These are phyloP conservation scores for Cadophora sp. DNA, from an alignment of 2,329 filamentous ascomycete genomes.

Conservation along the genomic window DNA sequence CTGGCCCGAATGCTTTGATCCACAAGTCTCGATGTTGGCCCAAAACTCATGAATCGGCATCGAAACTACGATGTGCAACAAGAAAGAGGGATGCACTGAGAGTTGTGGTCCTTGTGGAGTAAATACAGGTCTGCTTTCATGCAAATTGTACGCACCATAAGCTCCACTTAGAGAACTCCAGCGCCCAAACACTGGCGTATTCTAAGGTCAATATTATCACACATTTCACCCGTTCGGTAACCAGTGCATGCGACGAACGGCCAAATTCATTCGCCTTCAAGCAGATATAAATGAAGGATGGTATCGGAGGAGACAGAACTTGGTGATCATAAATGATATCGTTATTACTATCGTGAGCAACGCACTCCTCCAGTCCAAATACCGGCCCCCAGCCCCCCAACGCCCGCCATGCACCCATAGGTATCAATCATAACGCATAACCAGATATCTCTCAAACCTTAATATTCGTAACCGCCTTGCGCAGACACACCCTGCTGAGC, in stretches of 20 bases:
- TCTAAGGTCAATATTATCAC: neutral
- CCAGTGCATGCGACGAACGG: neutral
- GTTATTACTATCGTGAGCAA: constrained; percentile 12
- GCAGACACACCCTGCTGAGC: constrained; percentile 38
- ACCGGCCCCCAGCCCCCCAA: neutral
- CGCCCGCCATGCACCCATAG: constrained; percentile 15
- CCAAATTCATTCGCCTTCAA: neutral
- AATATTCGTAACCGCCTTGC: constrained; percentile 39
- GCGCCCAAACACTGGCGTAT: neutral
- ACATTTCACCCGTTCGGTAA: neutral
- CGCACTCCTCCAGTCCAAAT: neutral
- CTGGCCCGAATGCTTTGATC: neutral
- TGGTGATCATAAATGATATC: neutral
- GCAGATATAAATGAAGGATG: neutral
- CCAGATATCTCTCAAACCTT: neutral
- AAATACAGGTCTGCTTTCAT: no score
- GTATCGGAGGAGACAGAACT: neutral
- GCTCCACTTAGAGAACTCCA: neutral
- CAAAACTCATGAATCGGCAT: neutral
- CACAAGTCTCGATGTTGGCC: neutral
- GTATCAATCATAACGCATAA: constrained; percentile 16
- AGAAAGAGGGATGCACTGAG: neutral
- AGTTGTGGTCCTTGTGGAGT: neutral
- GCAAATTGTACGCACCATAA: neutral
- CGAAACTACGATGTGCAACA: constrained; percentile 14